phyloP scores from a whole-genome alignment of 192 early-diverging fungal species.

The Pilobolus umbonatus region DNA sequence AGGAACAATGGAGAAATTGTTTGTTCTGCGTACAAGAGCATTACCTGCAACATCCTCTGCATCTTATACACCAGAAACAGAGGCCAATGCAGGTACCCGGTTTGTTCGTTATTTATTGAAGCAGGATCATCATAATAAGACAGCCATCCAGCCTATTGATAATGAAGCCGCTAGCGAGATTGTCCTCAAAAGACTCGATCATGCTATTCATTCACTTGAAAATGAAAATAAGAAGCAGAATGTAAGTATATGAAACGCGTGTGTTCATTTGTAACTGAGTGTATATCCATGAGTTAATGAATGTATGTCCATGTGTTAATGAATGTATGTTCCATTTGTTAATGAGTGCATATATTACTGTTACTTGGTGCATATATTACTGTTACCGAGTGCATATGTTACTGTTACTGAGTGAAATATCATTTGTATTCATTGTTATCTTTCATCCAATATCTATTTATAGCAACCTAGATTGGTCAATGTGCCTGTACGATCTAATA shows the following conservation, averaged over 20 bases:
- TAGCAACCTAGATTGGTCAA: too few relatives aligned
- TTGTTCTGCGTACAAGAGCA: slow-evolving; percentile 14
- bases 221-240: slow-evolving; percentile 6
- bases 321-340: too few relatives aligned
- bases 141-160: not conserved
- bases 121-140: not conserved
- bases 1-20: slow-evolving; percentile 17
- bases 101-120: slow-evolving; percentile 10
- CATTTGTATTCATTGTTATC: too few relatives aligned
- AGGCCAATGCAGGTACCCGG: not conserved
- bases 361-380: too few relatives aligned
- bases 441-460: too few relatives aligned
- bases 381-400: too few relatives aligned
- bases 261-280: too few relatives aligned
- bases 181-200: slow-evolving; percentile 17
- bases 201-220: slow-evolving; percentile 14
- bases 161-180: not conserved
- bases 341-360: too few relatives aligned
- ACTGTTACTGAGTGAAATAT: too few relatives aligned
- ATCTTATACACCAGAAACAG: not conserved
- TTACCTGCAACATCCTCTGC: not conserved
- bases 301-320: too few relatives aligned
- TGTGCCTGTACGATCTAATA: slow-evolving; percentile 8
- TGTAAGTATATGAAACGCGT: not conserved
- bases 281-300: too few relatives aligned